A percentile compares a stretch with the other conserved stretches of the same genome.
Conservation (phyloP, 139 green algal species). For the Pycnococcus provasolii region DNA sequence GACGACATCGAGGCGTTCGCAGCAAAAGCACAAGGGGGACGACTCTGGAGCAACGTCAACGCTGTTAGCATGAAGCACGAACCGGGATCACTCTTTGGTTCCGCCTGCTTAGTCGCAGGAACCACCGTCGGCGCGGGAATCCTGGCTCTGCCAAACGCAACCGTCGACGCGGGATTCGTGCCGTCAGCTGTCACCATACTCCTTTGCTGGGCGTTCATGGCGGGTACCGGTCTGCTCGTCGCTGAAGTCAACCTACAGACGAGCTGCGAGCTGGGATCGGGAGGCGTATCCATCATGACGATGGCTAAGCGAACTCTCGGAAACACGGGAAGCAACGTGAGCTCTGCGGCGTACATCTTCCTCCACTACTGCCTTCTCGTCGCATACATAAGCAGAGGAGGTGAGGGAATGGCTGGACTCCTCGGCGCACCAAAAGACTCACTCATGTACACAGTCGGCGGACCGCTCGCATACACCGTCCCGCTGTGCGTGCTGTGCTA, state of each 20-base stretch:
- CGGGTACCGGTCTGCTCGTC: conserved; percentile 17
- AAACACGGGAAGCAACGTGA: conserved; percentile 20
- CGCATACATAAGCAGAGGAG: conserved; percentile 32
- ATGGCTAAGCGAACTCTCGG: conserved; percentile 48
- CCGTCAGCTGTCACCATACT: conserved; percentile 32
- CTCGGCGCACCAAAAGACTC: neutral
- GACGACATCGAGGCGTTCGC: too few species aligned
- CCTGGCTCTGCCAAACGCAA: conserved; percentile 48
- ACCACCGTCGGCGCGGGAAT: conserved; percentile 61
- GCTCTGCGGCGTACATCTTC: conserved; percentile 47
- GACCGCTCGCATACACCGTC: conserved; percentile 26
- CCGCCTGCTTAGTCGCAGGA: conserved; percentile 40
- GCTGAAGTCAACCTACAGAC: conserved; percentile 25
- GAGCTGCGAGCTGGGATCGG: conserved; percentile 16
- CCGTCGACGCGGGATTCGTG: conserved; percentile 39
- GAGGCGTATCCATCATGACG: conserved; percentile 22
- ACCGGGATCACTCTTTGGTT: conserved; percentile 26
- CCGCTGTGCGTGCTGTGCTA: conserved; percentile 50
- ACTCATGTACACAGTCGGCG: neutral
- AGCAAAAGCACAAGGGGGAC: neutral
- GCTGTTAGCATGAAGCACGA: neutral
- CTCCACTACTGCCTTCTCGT: conserved; percentile 65
- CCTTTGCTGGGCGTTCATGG: conserved; percentile 30
- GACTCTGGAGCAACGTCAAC: conserved; percentile 7
- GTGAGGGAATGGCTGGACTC: conserved; percentile 20